These are phyloP conservation scores for Neopestalotiopsis rosae DNA, from an alignment of 2,329 filamentous ascomycete species.

Conservation along the genomic window DNA sequence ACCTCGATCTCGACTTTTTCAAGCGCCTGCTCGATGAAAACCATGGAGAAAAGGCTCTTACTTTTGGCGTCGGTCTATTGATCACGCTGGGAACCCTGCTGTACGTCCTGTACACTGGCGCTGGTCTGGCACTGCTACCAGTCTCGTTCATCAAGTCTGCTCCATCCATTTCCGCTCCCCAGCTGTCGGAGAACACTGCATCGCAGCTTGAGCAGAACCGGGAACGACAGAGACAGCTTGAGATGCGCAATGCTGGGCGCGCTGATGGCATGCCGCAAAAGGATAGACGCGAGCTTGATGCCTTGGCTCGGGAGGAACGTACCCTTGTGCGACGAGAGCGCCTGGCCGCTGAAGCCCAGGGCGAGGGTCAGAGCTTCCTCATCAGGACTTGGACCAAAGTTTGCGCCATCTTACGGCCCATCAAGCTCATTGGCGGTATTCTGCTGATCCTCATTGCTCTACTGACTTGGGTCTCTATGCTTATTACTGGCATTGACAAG, in stretches of 20 bases:
- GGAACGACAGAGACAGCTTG: slow-evolving; percentile 89
- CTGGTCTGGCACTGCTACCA: slow-evolving; percentile 86
- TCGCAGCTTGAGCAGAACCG: slow-evolving; percentile 85
- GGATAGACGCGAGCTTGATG: slow-evolving; percentile 87
- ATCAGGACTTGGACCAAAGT: slow-evolving; percentile 80
- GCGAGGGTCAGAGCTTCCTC: slow-evolving; percentile 76
- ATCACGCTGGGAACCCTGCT: slow-evolving; percentile 85
- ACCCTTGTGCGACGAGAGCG: slow-evolving; percentile 89
- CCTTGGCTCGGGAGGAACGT: slow-evolving; percentile 86
- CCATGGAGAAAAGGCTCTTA: slow-evolving; percentile 89
- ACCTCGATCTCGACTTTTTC: slow-evolving; percentile 90
- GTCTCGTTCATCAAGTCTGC: slow-evolving; percentile 92
- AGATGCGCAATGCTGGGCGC: slow-evolving; percentile 81
- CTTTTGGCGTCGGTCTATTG: slow-evolving; percentile 87
- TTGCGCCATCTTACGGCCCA: slow-evolving; percentile 81
- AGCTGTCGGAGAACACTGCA: slow-evolving; percentile 76
- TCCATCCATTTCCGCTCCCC: slow-evolving; percentile 82
- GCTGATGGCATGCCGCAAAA: slow-evolving; percentile 78
- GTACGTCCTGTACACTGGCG: slow-evolving; percentile 87
- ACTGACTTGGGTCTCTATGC: slow-evolving; percentile 86
- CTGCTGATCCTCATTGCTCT: slow-evolving; percentile 76
- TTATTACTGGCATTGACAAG: slow-evolving; percentile 95
- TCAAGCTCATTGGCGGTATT: slow-evolving; percentile 87
- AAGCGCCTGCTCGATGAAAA: slow-evolving; percentile 83
- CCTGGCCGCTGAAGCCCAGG: slow-evolving; percentile 80